phyloP scores from a whole-genome alignment of 768 basidiomycete species.

The Auriscalpium microsporum region DNA sequence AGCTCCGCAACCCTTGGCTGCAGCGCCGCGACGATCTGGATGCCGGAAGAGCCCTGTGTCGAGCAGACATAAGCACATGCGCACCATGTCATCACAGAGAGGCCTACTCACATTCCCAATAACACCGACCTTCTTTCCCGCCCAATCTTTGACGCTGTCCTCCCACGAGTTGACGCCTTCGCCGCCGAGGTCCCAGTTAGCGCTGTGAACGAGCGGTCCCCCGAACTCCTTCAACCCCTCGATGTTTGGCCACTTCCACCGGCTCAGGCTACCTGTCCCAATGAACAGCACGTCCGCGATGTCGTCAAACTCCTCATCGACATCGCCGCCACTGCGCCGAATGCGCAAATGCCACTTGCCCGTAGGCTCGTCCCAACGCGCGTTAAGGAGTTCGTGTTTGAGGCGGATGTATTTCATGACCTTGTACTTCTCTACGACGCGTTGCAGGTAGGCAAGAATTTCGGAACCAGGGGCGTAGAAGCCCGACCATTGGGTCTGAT shows the following conservation, averaged over 20 bases:
- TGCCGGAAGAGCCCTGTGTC: slow-evolving; percentile 15
- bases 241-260: slow-evolving; percentile 33
- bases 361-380: slow-evolving; percentile 38
- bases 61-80: background rate
- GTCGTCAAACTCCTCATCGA: slow-evolving; percentile 11
- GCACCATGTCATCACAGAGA: background rate
- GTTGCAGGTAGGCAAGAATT: slow-evolving; percentile 46
- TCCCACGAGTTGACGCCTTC: background rate
- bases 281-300: slow-evolving; percentile 26
- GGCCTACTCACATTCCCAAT: slow-evolving; percentile 8
- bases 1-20: slow-evolving; percentile 14
- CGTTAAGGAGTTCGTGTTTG: slow-evolving; percentile 43
- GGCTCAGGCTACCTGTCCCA: slow-evolving; percentile 27
- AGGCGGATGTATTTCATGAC: slow-evolving; percentile 46
- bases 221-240: slow-evolving; percentile 26
- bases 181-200: slow-evolving; percentile 18
- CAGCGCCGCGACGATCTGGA: slow-evolving; percentile 19
- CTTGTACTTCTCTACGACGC: slow-evolving; percentile 48
- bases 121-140: slow-evolving; percentile 15
- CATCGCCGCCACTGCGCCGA: slow-evolving; percentile 16
- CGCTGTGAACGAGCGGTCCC: slow-evolving; percentile 30
- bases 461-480: slow-evolving; percentile 21
- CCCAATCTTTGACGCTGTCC: slow-evolving; percentile 15
- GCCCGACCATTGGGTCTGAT: slow-evolving; percentile 14
- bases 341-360: slow-evolving; percentile 53